These are phyloP conservation scores for Penicillium herquei DNA, from an alignment of 495 filamentous ascomycete species.

Conservation along the genomic window DNA sequence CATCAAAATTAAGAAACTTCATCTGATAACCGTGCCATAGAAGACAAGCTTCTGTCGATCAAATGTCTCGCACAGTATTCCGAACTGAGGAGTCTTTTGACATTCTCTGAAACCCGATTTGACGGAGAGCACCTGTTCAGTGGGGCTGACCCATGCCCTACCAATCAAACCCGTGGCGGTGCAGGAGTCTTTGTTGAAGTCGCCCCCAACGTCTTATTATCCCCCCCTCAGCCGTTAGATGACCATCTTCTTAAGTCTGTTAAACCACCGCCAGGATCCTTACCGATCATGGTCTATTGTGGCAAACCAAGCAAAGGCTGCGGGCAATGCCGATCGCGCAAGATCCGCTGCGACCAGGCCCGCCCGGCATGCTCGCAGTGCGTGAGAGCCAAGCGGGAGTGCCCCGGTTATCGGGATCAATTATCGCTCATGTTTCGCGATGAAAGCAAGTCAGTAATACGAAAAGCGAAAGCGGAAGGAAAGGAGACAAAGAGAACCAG, in stretches of 20 bases:
- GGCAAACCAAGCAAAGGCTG: constrained; percentile 73
- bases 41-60: neutral
- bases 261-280: too few relatives aligned
- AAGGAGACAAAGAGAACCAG: constrained; percentile 16
- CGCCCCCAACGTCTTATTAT: neutral
- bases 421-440: constrained; percentile 71
- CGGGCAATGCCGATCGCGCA: constrained; percentile 66
- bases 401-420: constrained; percentile 69
- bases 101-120: neutral
- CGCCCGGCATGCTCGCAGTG: constrained; percentile 68
- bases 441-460: constrained; percentile 65
- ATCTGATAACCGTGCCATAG: neutral
- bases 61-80: neutral
- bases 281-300: constrained; percentile 63
- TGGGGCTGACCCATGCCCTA: neutral
- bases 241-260: too few relatives aligned
- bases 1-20: neutral
- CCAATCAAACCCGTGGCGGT: neutral
- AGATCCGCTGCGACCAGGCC: constrained; percentile 66
- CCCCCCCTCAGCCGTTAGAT: neutral
- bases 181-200: neutral
- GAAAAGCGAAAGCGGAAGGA: constrained; percentile 53
- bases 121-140: neutral
- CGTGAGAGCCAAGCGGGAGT: constrained; percentile 60
- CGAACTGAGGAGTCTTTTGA: neutral